These are phyloP conservation scores for Linanthus parryae DNA, from an alignment of 148 eudicot genomes.

Conservation along the genomic window DNA sequence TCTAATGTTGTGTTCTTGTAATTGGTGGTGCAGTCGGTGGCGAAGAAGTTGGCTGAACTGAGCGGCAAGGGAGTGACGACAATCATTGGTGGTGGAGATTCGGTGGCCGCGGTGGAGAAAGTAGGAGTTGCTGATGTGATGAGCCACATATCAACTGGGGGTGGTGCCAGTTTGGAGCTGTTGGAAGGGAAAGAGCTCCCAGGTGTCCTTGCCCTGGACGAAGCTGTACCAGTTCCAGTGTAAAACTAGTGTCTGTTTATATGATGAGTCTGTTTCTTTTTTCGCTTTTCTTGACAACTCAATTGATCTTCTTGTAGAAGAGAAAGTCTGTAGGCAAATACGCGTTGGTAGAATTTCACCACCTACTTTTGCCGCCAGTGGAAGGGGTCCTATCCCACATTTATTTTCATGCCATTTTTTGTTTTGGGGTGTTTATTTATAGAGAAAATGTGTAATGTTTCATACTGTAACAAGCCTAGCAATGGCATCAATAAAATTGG, in stretches of 20 bases:
- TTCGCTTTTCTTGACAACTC: background rate
- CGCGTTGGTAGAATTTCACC: conserved; percentile 14
- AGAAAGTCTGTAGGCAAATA: conserved; percentile 11
- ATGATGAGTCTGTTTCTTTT: background rate
- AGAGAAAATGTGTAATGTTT: too few relatives aligned
- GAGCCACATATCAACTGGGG: conserved; percentile 97
- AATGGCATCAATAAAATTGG: too few relatives aligned
- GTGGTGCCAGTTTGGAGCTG: conserved; percentile 95
- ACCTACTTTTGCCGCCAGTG: background rate
- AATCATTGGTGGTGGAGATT: conserved; percentile 93
- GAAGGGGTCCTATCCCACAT: conserved; percentile 1
- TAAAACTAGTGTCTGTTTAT: conserved; percentile 15
- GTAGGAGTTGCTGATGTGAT: conserved; percentile 81
- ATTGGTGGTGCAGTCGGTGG: conserved; percentile 44
- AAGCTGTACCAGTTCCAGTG: conserved; percentile 53
- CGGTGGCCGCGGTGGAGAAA: conserved; percentile 88
- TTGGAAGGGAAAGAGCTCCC: conserved; percentile 92
- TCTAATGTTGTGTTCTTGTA: background rate
- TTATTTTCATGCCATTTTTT: too few relatives aligned
- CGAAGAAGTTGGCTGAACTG: conserved; percentile 72
- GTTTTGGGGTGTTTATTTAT: too few relatives aligned
- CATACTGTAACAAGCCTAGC: too few relatives aligned
- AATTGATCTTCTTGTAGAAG: conserved; percentile 7
- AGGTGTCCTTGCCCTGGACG: conserved; percentile 81
- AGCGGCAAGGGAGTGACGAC: conserved; percentile 89